phyloP scores from a whole-genome alignment of 495 filamentous ascomycete species.

The Alectoria sarmentosa region DNA sequence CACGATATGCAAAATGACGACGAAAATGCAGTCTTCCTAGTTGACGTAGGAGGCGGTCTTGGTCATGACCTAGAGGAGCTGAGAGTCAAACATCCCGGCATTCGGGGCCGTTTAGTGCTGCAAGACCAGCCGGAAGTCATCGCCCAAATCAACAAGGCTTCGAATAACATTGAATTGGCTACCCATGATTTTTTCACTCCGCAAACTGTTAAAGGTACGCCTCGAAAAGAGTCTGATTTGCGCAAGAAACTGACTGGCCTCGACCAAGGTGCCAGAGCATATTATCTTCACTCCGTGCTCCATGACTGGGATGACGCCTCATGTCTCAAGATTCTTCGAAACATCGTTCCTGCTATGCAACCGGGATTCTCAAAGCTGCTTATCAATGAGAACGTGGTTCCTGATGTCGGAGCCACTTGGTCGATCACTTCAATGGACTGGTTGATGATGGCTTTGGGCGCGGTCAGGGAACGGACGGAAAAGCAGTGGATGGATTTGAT shows the following conservation, averaged over 20 bases:
- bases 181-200: constrained; percentile 46
- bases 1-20: constrained; percentile 27
- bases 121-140: constrained; percentile 44
- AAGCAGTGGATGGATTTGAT: constrained; percentile 28
- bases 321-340: neutral
- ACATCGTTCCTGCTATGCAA: neutral
- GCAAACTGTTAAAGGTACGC: constrained; percentile 36
- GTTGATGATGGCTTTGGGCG: constrained; percentile 38
- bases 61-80: constrained; percentile 47
- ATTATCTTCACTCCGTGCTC: neutral
- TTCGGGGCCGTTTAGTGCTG: constrained; percentile 39
- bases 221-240: no score
- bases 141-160: constrained; percentile 27
- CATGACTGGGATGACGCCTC: neutral
- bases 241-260: no score
- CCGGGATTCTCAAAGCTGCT: neutral
- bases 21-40: constrained; percentile 38
- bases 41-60: constrained; percentile 48
- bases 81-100: constrained; percentile 25
- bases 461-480: constrained; percentile 35
- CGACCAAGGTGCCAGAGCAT: neutral
- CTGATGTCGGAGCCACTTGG: constrained; percentile 35
- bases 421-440: constrained; percentile 40
- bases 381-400: constrained; percentile 49
- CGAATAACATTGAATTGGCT: constrained; percentile 29